A percentile compares a stretch with the other conserved stretches of the same genome.
These are phyloP conservation scores for Leccinum broughii DNA, from an alignment of 768 basidiomycete genomes.

Conservation along the genomic window DNA sequence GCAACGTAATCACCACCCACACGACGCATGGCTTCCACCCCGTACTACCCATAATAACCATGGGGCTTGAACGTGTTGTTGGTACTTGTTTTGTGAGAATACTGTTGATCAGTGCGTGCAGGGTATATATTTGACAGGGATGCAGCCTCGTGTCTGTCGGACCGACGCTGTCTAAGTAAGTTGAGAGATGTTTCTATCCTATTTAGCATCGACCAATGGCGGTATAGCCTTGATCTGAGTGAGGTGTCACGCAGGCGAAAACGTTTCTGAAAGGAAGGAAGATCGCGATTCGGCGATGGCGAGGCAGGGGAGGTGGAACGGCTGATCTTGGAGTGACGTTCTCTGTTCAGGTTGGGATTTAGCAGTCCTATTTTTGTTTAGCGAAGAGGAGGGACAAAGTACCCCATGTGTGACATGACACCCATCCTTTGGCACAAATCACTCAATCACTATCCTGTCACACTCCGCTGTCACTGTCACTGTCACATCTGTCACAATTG, in stretches of 20 bases:
- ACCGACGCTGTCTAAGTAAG: constrained; percentile 1
- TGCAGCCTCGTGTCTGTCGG: constrained; percentile 11
- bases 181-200: constrained; percentile 10
- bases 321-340: background rate
- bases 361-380: background rate
- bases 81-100: constrained; percentile 7
- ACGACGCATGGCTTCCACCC: background rate
- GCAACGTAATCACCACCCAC: background rate
- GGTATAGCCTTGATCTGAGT: constrained; percentile 22
- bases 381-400: constrained; percentile 13
- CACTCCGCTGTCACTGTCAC: constrained; percentile 15
- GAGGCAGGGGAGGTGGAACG: constrained; percentile 3
- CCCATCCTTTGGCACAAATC: constrained; percentile 35
- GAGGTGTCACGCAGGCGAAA: constrained; percentile 24
- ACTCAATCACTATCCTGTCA: constrained; percentile 19
- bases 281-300: background rate
- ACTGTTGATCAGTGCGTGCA: background rate
- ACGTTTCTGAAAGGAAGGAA: constrained; percentile 11
- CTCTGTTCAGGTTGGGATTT: too few species aligned
- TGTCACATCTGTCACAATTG: background rate
- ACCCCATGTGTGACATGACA: background rate
- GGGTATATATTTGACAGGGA: constrained; percentile 3
- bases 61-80: constrained; percentile 2
- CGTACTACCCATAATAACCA: constrained; percentile 7
- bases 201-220: constrained; percentile 18